Conservation (phyloP, 2,329 filamentous ascomycete species). For the Phyllosticta citribraziliensis region DNA sequence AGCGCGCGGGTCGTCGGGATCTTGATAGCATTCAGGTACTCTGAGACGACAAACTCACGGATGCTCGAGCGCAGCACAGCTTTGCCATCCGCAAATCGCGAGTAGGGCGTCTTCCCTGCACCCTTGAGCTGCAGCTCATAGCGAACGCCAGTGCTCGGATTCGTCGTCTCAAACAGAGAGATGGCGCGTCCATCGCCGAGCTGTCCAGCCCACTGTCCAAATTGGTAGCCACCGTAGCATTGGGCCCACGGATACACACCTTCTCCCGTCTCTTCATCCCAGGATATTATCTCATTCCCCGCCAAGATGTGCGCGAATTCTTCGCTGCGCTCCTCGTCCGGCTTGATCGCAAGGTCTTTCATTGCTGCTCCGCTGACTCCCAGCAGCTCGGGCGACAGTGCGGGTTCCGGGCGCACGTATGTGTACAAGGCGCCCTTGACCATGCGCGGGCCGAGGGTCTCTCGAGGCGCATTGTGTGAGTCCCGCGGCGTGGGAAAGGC, state of each 20-base stretch:
- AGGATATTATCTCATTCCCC: slow-evolving; percentile 74
- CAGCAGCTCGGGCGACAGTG: slow-evolving; percentile 66
- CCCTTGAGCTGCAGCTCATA: slow-evolving; percentile 95
- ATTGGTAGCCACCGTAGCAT: slow-evolving; percentile 73
- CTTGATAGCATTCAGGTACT: slow-evolving; percentile 72
- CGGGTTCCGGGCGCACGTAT: slow-evolving; percentile 73
- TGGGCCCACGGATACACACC: slow-evolving; percentile 96
- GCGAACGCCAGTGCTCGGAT: slow-evolving; percentile 56
- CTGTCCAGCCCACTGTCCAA: slow-evolving; percentile 87
- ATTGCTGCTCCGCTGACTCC: slow-evolving; percentile 71
- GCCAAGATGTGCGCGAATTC: slow-evolving; percentile 70
- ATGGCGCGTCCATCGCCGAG: slow-evolving; percentile 92
- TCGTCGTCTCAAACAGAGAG: slow-evolving; percentile 82
- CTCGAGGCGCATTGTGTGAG: slow-evolving; percentile 72
- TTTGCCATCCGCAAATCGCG: slow-evolving; percentile 90
- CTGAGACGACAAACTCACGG: slow-evolving; percentile 85
- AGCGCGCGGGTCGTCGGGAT: slow-evolving; percentile 84
- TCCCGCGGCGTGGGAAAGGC: slow-evolving; percentile 68
- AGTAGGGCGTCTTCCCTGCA: slow-evolving; percentile 87
- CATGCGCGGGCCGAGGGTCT: slow-evolving; percentile 66
- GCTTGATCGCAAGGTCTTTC: slow-evolving; percentile 65
- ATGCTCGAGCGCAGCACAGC: slow-evolving; percentile 89
- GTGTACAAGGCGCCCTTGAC: slow-evolving; percentile 83
- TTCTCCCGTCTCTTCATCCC: slow-evolving; percentile 54
- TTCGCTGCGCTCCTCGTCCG: slow-evolving; percentile 57